Evolutionary conservation across 2,329 filamentous ascomycete genomes (phyloP).

Genomic region (Aschersonia sp.): DNA sequence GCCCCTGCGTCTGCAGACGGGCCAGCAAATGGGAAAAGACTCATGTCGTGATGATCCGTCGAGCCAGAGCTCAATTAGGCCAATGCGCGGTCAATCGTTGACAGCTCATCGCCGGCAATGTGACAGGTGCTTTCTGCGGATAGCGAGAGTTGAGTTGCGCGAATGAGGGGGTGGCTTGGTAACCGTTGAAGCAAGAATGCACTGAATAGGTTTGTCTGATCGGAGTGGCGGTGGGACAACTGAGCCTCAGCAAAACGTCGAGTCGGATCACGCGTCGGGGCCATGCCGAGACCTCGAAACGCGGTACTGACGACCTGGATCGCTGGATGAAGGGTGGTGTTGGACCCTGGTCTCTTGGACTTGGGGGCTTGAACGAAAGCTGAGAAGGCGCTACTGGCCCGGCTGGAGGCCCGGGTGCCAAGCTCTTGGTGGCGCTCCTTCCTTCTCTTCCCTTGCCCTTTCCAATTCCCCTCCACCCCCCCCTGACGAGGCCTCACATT

Average conservation of each 20-base stretch:
- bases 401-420: too few relatives aligned
- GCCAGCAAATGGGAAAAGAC: background rate
- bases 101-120: background rate
- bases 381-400: too few relatives aligned
- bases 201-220: background rate
- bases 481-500: conserved; percentile 1
- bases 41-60: background rate
- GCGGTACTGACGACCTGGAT: background rate
- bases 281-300: conserved; percentile 1
- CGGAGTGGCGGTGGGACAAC: background rate
- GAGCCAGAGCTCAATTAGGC: too few relatives aligned
- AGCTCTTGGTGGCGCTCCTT: background rate
- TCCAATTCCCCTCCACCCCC: conserved; percentile 1
- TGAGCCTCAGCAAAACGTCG: background rate
- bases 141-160: too few relatives aligned
- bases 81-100: background rate
- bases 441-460: background rate
- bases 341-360: background rate
- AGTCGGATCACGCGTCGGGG: background rate
- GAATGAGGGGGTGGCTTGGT: too few relatives aligned
- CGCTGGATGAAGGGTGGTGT: background rate
- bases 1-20: background rate
- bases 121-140: background rate
- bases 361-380: background rate
- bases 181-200: background rate